These are phyloP conservation scores for Boehmeria nivea DNA, from an alignment of 306 rosid genomes.

Conservation along the genomic window DNA sequence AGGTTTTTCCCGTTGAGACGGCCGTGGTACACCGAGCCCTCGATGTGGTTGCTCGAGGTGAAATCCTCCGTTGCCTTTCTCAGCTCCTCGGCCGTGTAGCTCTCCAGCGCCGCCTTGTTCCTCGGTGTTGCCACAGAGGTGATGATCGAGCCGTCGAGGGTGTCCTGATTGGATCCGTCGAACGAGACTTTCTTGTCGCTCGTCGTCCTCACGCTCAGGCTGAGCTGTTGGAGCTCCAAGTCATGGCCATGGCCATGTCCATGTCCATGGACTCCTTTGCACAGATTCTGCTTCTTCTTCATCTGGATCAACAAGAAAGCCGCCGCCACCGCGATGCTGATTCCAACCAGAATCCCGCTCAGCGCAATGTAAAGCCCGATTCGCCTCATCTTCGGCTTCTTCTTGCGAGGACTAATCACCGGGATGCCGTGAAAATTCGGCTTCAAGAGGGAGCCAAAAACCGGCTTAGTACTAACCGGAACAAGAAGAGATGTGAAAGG, in stretches of 20 bases:
- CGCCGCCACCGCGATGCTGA: constrained; percentile 44
- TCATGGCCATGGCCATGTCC: constrained; percentile 17
- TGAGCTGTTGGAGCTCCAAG: constrained; percentile 74
- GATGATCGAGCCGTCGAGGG: constrained; percentile 34
- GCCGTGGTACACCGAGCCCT: constrained; percentile 73
- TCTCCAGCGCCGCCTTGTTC: constrained; percentile 41
- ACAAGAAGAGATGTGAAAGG: constrained; percentile 61
- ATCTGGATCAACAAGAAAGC: constrained; percentile 38
- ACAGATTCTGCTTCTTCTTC: constrained; percentile 43
- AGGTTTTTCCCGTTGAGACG: constrained; percentile 71
- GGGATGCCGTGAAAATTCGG: constrained; percentile 47
- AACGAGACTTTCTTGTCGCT: constrained; percentile 80
- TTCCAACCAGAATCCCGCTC: constrained; percentile 39
- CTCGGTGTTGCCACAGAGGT: constrained; percentile 26
- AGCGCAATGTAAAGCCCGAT: constrained; percentile 41
- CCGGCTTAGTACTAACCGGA: constrained; percentile 50
- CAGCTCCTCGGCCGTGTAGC: constrained; percentile 51
- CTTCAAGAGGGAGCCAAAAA: constrained; percentile 36
- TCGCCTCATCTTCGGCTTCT: constrained; percentile 46
- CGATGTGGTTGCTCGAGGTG: constrained; percentile 64
- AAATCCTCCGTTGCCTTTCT: constrained; percentile 75
- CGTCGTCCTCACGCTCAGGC: constrained; percentile 71
- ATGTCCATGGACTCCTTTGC: constrained; percentile 30
- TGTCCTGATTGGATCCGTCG: constrained; percentile 47
- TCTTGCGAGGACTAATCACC: constrained; percentile 35